Conservation (phyloP, 1,284 basidiomycete genomes). For the Ceratobasidium sp. region DNA sequence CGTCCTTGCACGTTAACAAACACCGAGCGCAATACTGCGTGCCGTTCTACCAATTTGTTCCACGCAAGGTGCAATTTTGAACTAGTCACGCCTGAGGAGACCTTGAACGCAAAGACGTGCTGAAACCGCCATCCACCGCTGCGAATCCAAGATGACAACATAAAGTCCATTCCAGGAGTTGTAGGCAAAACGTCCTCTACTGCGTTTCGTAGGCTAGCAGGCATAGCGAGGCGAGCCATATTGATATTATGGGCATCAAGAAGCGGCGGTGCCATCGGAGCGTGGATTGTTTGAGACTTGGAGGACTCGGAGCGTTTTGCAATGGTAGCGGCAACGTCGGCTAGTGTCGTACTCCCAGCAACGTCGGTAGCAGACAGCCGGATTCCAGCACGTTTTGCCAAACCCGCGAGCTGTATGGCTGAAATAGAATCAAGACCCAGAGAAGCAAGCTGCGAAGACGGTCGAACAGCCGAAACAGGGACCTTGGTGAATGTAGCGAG, state of each 20-base stretch:
- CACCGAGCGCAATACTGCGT: constrained; percentile 60
- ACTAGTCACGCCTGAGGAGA: constrained; percentile 53
- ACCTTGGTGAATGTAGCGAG: constrained; percentile 32
- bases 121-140: constrained; percentile 55
- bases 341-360: constrained; percentile 25
- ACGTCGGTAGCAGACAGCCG: constrained; percentile 31
- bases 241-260: constrained; percentile 2
- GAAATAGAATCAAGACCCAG: constrained; percentile 66
- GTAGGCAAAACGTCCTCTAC: constrained; percentile 22
- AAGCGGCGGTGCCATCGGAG: neutral
- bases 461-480: constrained; percentile 21
- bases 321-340: constrained; percentile 30
- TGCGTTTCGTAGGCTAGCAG: constrained; percentile 13
- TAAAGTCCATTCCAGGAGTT: constrained; percentile 39
- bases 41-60: constrained; percentile 54
- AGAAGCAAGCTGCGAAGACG: constrained; percentile 46
- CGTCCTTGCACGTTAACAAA: constrained; percentile 53
- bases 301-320: constrained; percentile 1
- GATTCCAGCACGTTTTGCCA: constrained; percentile 55
- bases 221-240: constrained; percentile 15
- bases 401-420: constrained; percentile 60
- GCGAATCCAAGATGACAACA: constrained; percentile 27
- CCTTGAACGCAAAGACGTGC: constrained; percentile 59
- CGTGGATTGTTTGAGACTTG: neutral
- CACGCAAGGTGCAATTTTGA: constrained; percentile 55